Base-by-base conservation (phyloP, 2,329 filamentous ascomycete genomes). In the Fusarium pilosicola region DNA sequence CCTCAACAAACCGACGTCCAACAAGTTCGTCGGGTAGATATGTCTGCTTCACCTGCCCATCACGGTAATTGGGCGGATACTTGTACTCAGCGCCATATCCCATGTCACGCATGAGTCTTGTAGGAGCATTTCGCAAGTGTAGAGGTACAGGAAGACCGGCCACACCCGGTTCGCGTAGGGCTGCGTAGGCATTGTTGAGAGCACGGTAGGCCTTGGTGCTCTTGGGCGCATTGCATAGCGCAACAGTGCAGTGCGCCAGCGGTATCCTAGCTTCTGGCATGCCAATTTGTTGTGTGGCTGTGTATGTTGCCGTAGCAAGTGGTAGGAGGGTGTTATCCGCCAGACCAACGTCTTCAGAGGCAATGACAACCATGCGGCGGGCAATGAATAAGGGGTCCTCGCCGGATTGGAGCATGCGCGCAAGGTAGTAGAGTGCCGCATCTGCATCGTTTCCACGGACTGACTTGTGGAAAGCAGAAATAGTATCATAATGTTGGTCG, bases 401-500 rank as follows among this genome's bases (percentile, higher is more conserved):
- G 67, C 96, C 96, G 0, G 94, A 96, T 78, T 97, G 93, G 10
- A 99, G 89, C 96, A 99, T 99, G 41, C 96, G 92, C 1, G 94
- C 94, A 4, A 99, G 90, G 81, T 98, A 99, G 85, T 98, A 99
- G 3, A 99, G 88, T 0, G 96, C 89, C 0, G 96, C 96, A 81
- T 98, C 93, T 0, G 96, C 83, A 78, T 98, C 92, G 62, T 91
- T 93, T 45, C 96, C 96, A 51, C 96, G 93, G 15, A 98, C 92
- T 6, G 95, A 95, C 79, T 99, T 99, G 87, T 98, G 96, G 77
- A 98, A 96, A 36, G 96, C 96, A 2, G 94, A 97, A 78, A 99
- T 98, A 60, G 94, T 96, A 80, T 99, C 96, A 85, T 98, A 99
- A 84, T 98, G 96, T 81, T 97, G 94, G 82, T 99, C 96, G 59